phyloP scores from a whole-genome alignment of 306 rosid genomes.

The Prunus mira region DNA sequence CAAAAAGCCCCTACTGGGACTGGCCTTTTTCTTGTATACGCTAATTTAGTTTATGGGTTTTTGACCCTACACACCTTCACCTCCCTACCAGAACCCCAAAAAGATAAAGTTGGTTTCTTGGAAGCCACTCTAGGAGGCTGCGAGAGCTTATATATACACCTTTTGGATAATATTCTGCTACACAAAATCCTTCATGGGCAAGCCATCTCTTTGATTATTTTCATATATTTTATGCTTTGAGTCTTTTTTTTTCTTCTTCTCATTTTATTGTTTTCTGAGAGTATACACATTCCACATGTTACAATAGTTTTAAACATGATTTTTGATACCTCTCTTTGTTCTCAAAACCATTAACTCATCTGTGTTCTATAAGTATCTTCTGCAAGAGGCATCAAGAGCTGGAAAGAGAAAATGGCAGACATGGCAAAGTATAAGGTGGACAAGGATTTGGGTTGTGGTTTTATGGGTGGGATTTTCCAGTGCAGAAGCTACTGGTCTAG shows the following conservation, averaged over 20 bases:
- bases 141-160: slow-evolving; percentile 25
- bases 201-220: slow-evolving; percentile 38
- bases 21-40: neutral
- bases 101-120: slow-evolving; percentile 65
- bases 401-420: slow-evolving; percentile 40
- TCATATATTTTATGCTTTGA: slow-evolving; percentile 1
- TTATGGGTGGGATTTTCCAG: slow-evolving; percentile 57
- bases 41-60: slow-evolving; percentile 10
- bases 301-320: neutral
- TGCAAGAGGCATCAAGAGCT: neutral
- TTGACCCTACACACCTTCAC: slow-evolving; percentile 26
- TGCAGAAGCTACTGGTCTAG: slow-evolving; percentile 43
- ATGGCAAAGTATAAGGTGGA: slow-evolving; percentile 35
- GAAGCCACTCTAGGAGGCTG: slow-evolving; percentile 61
- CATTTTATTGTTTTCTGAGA: neutral
- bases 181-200: slow-evolving; percentile 34
- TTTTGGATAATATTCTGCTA: slow-evolving; percentile 27
- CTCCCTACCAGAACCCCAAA: slow-evolving; percentile 22
- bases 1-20: neutral
- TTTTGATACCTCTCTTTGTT: slow-evolving; percentile 4
- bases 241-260: neutral
- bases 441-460: slow-evolving; percentile 54
- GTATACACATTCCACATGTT: slow-evolving; percentile 6
- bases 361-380: neutral
- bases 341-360: neutral